These are phyloP conservation scores for Aspergillus coremiiformis DNA, from an alignment of 495 filamentous ascomycete genomes.

Conservation along the genomic window DNA sequence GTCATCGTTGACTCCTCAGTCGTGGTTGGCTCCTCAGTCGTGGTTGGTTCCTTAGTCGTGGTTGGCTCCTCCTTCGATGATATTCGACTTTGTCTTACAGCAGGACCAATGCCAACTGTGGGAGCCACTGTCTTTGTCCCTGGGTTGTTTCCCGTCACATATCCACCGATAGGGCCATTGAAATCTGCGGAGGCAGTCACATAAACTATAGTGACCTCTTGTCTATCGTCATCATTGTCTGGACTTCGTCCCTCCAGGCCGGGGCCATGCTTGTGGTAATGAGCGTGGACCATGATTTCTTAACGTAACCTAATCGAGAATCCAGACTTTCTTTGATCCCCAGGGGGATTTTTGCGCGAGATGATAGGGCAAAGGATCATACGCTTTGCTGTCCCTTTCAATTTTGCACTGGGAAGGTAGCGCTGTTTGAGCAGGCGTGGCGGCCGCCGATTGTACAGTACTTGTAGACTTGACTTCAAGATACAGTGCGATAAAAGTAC, in stretches of 20 bases:
- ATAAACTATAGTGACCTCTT: conserved; percentile 39
- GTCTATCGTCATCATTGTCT: conserved; percentile 2
- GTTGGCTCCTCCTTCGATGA: conserved; percentile 12
- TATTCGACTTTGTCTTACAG: conserved; percentile 16
- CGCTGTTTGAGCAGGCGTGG: background rate
- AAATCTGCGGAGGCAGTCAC: conserved; percentile 50
- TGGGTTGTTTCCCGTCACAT: conserved; percentile 34
- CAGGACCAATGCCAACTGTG: conserved; percentile 15
- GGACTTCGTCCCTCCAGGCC: conserved; percentile 21
- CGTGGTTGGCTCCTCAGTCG: conserved; percentile 10
- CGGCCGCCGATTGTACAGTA: background rate
- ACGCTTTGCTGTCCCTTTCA: background rate
- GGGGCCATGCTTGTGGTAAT: conserved; percentile 19
- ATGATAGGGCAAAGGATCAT: background rate
- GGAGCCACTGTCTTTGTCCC: conserved; percentile 9
- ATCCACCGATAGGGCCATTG: conserved; percentile 48
- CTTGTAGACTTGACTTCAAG: no score
- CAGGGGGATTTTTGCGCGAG: background rate
- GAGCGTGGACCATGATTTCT: conserved; percentile 20
- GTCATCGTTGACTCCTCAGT: no score
- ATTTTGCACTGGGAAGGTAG: background rate
- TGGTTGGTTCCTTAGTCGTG: conserved; percentile 7
- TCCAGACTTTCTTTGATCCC: background rate
- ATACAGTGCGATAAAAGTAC: background rate
- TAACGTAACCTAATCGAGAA: background rate